phyloP scores from a whole-genome alignment of 257 asterid genomes.

The Coffea eugenioides region DNA sequence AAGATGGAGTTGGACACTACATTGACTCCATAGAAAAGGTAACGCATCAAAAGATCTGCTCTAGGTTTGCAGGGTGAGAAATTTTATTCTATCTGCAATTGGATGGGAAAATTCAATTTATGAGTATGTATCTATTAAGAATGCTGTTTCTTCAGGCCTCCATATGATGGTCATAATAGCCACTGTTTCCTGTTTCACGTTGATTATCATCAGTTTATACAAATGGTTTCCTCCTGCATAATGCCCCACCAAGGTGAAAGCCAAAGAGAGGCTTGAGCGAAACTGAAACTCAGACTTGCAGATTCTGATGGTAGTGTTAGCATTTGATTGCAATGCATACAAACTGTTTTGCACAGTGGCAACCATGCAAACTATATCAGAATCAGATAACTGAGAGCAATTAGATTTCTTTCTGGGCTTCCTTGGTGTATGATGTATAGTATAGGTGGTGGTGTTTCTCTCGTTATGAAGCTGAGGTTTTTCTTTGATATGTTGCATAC shows the following conservation, averaged over 20 bases:
- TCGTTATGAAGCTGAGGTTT: background rate
- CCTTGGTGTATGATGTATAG: background rate
- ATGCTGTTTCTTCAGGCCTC: constrained; percentile 4
- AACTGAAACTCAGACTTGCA: background rate
- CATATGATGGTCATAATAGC: background rate
- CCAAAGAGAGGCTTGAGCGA: background rate
- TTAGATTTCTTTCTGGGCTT: background rate
- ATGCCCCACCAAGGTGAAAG: background rate
- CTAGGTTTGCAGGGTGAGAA: background rate
- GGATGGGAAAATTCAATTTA: background rate
- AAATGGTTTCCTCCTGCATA: background rate
- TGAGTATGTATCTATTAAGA: background rate
- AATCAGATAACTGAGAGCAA: background rate
- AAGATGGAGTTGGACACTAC: constrained; percentile 65
- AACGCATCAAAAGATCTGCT: background rate
- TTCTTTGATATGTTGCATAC: background rate
- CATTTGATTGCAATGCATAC: background rate
- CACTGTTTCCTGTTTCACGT: background rate
- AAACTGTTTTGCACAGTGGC: background rate
- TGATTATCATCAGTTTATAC: background rate
- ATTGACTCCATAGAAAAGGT: constrained; percentile 64
- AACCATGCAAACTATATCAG: background rate
- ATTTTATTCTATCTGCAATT: background rate
- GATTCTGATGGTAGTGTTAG: background rate
- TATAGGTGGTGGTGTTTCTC: background rate